A percentile compares a stretch with the other conserved stretches of the same genome.
Evolutionary conservation across 2,329 filamentous ascomycete species (phyloP).

Genomic region (Claviceps cyperi): DNA sequence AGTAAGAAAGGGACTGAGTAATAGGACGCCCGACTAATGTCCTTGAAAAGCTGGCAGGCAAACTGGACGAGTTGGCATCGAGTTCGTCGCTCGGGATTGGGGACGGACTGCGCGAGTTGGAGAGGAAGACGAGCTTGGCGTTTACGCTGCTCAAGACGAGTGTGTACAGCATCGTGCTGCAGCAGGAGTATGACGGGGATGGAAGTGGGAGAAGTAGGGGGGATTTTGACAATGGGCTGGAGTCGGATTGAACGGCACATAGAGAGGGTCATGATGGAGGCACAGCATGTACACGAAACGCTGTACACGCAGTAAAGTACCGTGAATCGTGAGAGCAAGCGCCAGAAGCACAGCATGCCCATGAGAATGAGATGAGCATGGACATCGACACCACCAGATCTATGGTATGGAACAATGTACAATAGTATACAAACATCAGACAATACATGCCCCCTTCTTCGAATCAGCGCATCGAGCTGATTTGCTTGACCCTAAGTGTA

Average conservation of each 20-base stretch:
- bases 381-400: too few species aligned
- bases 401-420: not conserved
- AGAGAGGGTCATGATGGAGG: not conserved
- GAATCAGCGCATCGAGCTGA: not conserved
- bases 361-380: too few species aligned
- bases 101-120: slow-evolving; percentile 72
- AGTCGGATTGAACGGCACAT: not conserved
- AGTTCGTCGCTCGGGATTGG: slow-evolving; percentile 69
- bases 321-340: too few species aligned
- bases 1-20: not conserved
- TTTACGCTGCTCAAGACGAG: slow-evolving; percentile 95
- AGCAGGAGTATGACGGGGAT: slow-evolving; percentile 82
- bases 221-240: not conserved
- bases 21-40: not conserved
- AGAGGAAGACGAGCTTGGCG: slow-evolving; percentile 87
- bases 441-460: not conserved
- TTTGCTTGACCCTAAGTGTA: not conserved
- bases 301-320: not conserved
- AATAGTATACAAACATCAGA: not conserved
- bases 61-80: slow-evolving; percentile 49
- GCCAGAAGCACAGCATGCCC: too few species aligned
- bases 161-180: slow-evolving; percentile 95
- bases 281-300: not conserved
- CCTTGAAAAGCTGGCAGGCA: slow-evolving; percentile 36
- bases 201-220: slow-evolving; percentile 15